Conservation (phyloP, 331 rosid genomes). For the Rosa hybrid region DNA sequence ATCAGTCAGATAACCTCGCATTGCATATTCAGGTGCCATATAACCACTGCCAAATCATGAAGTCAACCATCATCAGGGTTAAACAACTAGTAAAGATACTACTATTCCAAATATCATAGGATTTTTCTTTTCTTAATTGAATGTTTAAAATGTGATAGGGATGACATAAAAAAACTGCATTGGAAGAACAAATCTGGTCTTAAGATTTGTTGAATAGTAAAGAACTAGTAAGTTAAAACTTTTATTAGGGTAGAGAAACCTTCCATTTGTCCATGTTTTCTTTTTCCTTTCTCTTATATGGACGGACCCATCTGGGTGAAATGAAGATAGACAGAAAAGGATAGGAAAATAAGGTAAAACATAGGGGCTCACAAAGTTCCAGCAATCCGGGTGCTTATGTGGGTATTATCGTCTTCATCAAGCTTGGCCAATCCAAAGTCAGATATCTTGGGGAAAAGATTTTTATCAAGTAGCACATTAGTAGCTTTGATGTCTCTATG, state of each 20-base stretch:
- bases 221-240: no score
- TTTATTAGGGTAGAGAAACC: no score
- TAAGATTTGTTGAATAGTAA: no score
- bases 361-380: conserved; percentile 48
- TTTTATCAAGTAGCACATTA: conserved; percentile 60
- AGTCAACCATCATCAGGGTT: neutral
- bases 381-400: conserved; percentile 62
- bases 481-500: conserved; percentile 73
- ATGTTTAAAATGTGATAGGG: neutral
- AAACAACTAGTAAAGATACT: no score
- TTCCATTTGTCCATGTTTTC: no score
- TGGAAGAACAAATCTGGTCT: no score
- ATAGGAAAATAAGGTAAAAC: no score
- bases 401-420: conserved; percentile 8
- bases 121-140: neutral
- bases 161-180: neutral
- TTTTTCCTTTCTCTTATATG: no score
- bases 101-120: neutral
- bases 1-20: conserved; percentile 51
- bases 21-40: conserved; percentile 66
- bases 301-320: no score
- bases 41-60: conserved; percentile 41
- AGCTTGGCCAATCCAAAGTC: conserved; percentile 80
- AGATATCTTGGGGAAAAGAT: conserved; percentile 58
- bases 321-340: no score